Base-by-base conservation (phyloP, 73 alveolate species). In the Loxodes magnus region DNA sequence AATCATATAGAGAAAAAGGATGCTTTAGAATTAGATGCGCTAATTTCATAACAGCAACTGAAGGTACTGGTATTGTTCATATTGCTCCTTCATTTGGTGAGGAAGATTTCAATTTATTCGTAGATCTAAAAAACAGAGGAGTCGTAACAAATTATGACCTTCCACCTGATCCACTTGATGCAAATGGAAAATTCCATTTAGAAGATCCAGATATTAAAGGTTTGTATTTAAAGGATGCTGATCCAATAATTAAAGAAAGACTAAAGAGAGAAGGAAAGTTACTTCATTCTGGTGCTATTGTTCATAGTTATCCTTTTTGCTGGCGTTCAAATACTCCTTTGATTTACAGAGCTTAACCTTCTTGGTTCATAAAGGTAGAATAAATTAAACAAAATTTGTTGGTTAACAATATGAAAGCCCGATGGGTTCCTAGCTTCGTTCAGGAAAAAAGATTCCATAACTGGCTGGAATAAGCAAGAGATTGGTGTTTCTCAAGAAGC, bases 31-130 rank as follows among this genome's bases (percentile, higher is more conserved):
- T 87, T 17, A 68, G 76, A 28, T 77, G 77, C 34, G 98, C 93
- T 30, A 92, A 92, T 59, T 77, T 84, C 66, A 98, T 94, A 43
- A 77, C 98, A 5, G 71, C 87, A 17, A 88, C 64, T 69, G 93
- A 89, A 51, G 99, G 99, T 73, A 93, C 99, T 3, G 99, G 99
- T 14, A 73, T 96, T 29, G 99, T 96, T 35, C 99, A 96, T 64
- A 84, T 93, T 54, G 99, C 99, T 16, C 98, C 99, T 23, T 97
- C 97, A 25, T 96, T 93, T 65, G 99, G 99, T 74, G 99, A 96
- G 77, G 99, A 92, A 71, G 98, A 90, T 87, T 90, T 71, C 80
- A 73, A 73, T 22, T 82, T 67, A 12, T 85, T 89, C 43, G 42
- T 77, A 21, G n/a, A n/a, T n/a, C n/a, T n/a, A n/a, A n/a, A n/a